phyloP scores from a whole-genome alignment of 345 rosid genomes.

The Populus euphratica region DNA sequence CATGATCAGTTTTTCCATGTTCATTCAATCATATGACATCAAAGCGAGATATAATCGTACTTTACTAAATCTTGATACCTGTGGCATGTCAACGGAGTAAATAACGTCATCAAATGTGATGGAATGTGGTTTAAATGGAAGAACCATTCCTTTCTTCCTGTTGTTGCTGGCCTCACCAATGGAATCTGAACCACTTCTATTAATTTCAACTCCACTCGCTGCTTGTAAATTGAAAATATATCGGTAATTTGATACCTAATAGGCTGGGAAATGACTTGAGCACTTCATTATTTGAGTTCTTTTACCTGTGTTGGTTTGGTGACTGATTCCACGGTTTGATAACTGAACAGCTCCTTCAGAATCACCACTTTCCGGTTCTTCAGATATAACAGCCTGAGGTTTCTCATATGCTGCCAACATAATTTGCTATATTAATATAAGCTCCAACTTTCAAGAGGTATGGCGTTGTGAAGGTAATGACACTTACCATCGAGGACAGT shows the following conservation, averaged over 20 bases:
- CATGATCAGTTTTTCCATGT: not conserved
- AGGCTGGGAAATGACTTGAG: not conserved
- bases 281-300: not conserved
- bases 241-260: not conserved
- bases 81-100: constrained; percentile 78
- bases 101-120: constrained; percentile 51
- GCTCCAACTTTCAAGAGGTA: not conserved
- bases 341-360: constrained; percentile 13
- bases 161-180: not conserved
- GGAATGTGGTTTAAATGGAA: constrained; percentile 69
- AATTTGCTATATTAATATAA: not conserved
- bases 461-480: not conserved
- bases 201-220: constrained; percentile 3
- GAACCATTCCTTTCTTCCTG: constrained; percentile 62
- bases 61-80: constrained; percentile 34
- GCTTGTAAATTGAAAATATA: not conserved
- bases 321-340: not conserved
- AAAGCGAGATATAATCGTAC: not conserved
- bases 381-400: constrained; percentile 37
- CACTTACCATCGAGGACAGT: constrained; percentile 54
- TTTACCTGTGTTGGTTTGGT: constrained; percentile 12
- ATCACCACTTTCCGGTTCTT: constrained; percentile 19
- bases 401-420: constrained; percentile 50
- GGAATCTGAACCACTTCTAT: not conserved
- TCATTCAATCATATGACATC: not conserved